These are phyloP conservation scores for Paradendryphiella salina DNA, from an alignment of 2,329 filamentous ascomycete species.

Conservation along the genomic window DNA sequence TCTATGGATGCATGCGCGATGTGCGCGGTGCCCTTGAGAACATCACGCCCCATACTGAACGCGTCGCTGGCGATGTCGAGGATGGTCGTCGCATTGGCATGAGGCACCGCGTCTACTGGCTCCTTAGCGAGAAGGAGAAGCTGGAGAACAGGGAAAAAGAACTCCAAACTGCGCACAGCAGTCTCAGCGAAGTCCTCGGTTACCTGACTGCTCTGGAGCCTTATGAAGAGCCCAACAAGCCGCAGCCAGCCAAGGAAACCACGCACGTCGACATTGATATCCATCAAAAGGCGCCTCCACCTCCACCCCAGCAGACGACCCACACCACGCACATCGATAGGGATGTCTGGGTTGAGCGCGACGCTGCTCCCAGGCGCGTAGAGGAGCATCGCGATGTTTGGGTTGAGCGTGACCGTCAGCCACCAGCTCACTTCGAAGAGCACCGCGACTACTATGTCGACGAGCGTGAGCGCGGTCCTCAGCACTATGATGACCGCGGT, in stretches of 20 bases:
- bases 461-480: slow-evolving; percentile 22
- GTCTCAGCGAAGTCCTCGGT: slow-evolving; percentile 43
- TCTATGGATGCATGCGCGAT: slow-evolving; percentile 44
- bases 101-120: slow-evolving; percentile 45
- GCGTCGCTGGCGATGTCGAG: slow-evolving; percentile 41
- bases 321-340: slow-evolving; percentile 35
- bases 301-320: slow-evolving; percentile 16
- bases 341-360: slow-evolving; percentile 36
- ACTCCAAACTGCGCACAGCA: slow-evolving; percentile 39
- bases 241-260: slow-evolving; percentile 26
- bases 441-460: slow-evolving; percentile 36
- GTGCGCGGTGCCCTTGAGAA: slow-evolving; percentile 45
- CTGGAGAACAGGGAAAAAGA: slow-evolving; percentile 46
- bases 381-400: slow-evolving; percentile 40
- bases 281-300: slow-evolving; percentile 25
- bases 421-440: slow-evolving; percentile 27
- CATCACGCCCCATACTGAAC: slow-evolving; percentile 45
- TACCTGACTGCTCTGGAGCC: slow-evolving; percentile 44
- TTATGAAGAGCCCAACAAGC: slow-evolving; percentile 26
- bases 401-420: slow-evolving; percentile 36
- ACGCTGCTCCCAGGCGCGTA: slow-evolving; percentile 27
- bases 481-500: slow-evolving; percentile 32
- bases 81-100: slow-evolving; percentile 44
- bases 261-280: slow-evolving; percentile 41
- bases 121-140: slow-evolving; percentile 48